A percentile compares a stretch with the other conserved stretches of the same genome.
phyloP scores from a whole-genome alignment of 2,329 filamentous ascomycete genomes.

The Setomelanomma holmii region DNA sequence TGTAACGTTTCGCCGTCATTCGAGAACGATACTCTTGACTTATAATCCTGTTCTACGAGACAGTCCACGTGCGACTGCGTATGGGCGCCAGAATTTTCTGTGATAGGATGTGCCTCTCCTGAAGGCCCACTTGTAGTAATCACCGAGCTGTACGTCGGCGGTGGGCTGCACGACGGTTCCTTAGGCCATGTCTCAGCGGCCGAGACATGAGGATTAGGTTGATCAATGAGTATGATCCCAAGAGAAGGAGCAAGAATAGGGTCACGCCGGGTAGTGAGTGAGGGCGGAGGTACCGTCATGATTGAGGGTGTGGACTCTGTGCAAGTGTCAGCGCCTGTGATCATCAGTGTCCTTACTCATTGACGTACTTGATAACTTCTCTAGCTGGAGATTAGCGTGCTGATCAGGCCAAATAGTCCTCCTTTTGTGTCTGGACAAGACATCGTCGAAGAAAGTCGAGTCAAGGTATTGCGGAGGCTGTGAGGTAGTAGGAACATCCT shows the following conservation, averaged over 20 bases:
- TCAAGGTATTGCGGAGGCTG: slow-evolving; percentile 8
- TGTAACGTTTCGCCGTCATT: neutral
- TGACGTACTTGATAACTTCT: too few relatives aligned
- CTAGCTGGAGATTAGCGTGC: too few relatives aligned
- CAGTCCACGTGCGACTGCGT: too few relatives aligned
- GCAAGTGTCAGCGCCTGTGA: too few relatives aligned
- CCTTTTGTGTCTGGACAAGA: slow-evolving; percentile 2
- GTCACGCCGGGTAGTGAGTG: too few relatives aligned
- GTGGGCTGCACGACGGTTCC: neutral
- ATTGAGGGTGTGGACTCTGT: too few relatives aligned
- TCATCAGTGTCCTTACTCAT: too few relatives aligned
- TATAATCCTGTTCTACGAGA: too few relatives aligned
- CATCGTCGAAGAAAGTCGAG: slow-evolving; percentile 10
- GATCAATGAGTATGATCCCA: neutral
- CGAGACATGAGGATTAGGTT: too few relatives aligned
- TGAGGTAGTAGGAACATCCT: slow-evolving; percentile 8
- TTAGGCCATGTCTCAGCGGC: neutral
- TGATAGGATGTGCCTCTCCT: neutral
- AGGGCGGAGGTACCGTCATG: too few relatives aligned
- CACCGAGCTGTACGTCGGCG: slow-evolving; percentile 10
- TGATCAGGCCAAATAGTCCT: neutral
- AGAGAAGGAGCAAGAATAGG: too few relatives aligned
- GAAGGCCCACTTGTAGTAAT: neutral
- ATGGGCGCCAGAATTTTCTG: neutral
- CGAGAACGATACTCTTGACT: too few relatives aligned